A percentile compares a stretch with the other conserved stretches of the same genome.
phyloP scores from a whole-genome alignment of 2,329 filamentous ascomycete species.

The Nigrograna mackinnonii region DNA sequence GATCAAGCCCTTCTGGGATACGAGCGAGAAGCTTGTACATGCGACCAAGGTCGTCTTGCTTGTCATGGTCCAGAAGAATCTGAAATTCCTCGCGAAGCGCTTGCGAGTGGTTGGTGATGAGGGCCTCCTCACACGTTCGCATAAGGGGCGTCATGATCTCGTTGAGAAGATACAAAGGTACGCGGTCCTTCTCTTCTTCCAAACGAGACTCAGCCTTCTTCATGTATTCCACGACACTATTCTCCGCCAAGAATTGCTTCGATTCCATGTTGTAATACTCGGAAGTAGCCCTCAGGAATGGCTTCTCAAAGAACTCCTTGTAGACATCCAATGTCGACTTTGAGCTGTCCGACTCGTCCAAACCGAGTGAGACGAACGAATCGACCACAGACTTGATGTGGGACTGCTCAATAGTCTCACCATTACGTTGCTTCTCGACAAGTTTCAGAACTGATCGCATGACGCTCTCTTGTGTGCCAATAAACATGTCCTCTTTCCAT shows the following conservation, averaged over 20 bases:
- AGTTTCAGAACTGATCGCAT: slow-evolving; percentile 95
- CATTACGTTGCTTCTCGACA: slow-evolving; percentile 95
- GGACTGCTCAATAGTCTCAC: slow-evolving; percentile 94
- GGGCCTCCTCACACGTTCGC: slow-evolving; percentile 82
- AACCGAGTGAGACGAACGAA: slow-evolving; percentile 88
- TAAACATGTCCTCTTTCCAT: slow-evolving; percentile 92
- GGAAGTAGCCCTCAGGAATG: slow-evolving; percentile 84
- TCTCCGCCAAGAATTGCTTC: slow-evolving; percentile 91
- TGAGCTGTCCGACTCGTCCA: slow-evolving; percentile 89
- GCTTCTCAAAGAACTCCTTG: slow-evolving; percentile 86
- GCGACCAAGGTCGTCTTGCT: slow-evolving; percentile 90
- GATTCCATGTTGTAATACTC: slow-evolving; percentile 91
- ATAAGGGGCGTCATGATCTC: slow-evolving; percentile 87
- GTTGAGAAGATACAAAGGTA: slow-evolving; percentile 85
- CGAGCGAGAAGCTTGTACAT: slow-evolving; percentile 93
- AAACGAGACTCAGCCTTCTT: slow-evolving; percentile 94
- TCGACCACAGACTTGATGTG: slow-evolving; percentile 98
- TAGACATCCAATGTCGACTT: slow-evolving; percentile 97
- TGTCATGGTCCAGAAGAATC: slow-evolving; percentile 87
- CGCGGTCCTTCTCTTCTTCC: slow-evolving; percentile 91
- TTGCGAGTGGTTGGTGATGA: slow-evolving; percentile 84
- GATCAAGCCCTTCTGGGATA: slow-evolving; percentile 89
- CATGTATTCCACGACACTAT: slow-evolving; percentile 99
- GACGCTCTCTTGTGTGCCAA: slow-evolving; percentile 79
- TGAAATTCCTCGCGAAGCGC: slow-evolving; percentile 97